A percentile compares a stretch with the other conserved stretches of the same genome.
phyloP scores from a whole-genome alignment of 306 rosid genomes.

The Glycine soja region DNA sequence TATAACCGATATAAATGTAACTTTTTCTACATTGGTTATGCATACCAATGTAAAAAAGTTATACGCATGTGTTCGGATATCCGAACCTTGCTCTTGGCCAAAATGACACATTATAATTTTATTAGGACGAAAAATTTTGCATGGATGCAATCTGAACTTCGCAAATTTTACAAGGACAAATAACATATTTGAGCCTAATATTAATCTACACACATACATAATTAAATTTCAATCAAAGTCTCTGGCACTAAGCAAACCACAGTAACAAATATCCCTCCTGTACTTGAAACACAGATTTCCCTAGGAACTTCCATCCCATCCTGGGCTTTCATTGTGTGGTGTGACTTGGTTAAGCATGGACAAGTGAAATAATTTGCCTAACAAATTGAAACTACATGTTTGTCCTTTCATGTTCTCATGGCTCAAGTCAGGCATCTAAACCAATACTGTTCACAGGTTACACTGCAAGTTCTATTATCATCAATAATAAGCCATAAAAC shows the following conservation, averaged over 20 bases:
- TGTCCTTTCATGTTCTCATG: constrained; percentile 33
- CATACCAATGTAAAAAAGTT: too few species aligned
- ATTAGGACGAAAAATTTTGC: too few species aligned
- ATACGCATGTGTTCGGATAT: too few species aligned
- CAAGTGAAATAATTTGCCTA: constrained; percentile 29
- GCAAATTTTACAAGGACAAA: too few species aligned
- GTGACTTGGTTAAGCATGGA: constrained; percentile 37
- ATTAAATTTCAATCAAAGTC: constrained; percentile 5
- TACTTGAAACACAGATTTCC: constrained; percentile 31
- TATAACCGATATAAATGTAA: too few species aligned
- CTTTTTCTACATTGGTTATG: too few species aligned
- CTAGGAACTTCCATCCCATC: constrained; percentile 3
- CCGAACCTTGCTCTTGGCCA: too few species aligned
- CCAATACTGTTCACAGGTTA: constrained; percentile 30
- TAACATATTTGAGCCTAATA: too few species aligned
- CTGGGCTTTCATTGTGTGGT: constrained; percentile 21
- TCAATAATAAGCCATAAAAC: constrained; percentile 30
- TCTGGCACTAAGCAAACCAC: constrained; percentile 16
- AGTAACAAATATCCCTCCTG: constrained; percentile 27
- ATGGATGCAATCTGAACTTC: too few species aligned
- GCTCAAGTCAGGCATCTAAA: constrained; percentile 35
- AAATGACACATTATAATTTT: too few species aligned
- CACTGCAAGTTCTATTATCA: constrained; percentile 22
- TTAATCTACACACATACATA: background rate
- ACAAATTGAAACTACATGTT: constrained; percentile 20